Evolutionary conservation across 2,329 filamentous ascomycete species (phyloP).

Genomic region (Aspergillus oerlinghausenensis): DNA sequence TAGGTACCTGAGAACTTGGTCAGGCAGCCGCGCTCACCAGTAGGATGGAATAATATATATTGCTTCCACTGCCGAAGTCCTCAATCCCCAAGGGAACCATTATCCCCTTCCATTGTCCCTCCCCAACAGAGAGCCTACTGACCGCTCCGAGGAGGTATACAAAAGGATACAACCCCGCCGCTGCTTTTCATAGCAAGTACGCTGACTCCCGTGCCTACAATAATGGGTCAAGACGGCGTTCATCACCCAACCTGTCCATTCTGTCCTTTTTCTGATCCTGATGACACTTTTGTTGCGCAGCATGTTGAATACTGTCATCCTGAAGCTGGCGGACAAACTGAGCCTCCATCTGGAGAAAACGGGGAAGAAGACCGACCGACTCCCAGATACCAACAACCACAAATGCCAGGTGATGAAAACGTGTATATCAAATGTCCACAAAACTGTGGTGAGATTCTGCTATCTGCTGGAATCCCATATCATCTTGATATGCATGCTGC

Average conservation of each 20-base stretch:
- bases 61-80: neutral
- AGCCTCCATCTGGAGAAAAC: constrained; percentile 14
- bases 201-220: neutral
- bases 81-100: neutral
- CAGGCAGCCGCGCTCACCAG: neutral
- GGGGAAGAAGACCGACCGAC: constrained; percentile 2
- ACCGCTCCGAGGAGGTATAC: neutral
- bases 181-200: neutral
- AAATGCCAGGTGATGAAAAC: constrained; percentile 1
- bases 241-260: constrained; percentile 38
- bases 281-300: constrained; percentile 37
- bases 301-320: constrained; percentile 45
- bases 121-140: too few species aligned
- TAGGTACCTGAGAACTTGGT: neutral
- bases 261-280: constrained; percentile 40
- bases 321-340: constrained; percentile 29
- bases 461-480: constrained; percentile 49
- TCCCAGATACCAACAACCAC: constrained; percentile 2
- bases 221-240: constrained; percentile 17
- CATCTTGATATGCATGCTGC: constrained; percentile 58
- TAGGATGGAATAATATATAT: neutral
- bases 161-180: neutral
- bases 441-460: constrained; percentile 57
- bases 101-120: neutral
- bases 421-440: constrained; percentile 53